Conservation (phyloP, 345 rosid genomes). For the Melaleuca alternifolia region DNA sequence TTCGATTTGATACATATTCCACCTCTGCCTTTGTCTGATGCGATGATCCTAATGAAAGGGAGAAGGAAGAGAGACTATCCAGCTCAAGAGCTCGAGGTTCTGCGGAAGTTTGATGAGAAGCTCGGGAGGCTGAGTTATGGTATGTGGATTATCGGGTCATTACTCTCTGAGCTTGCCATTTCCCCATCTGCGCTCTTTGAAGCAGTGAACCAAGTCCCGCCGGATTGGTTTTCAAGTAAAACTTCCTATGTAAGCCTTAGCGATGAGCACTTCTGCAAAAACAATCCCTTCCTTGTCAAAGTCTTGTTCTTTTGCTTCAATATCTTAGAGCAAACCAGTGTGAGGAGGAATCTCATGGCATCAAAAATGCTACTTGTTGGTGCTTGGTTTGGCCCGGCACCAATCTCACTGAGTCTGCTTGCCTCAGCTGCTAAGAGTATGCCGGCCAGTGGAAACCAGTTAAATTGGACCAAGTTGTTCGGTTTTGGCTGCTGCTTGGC, state of each 20-base stretch:
- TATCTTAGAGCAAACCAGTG: constrained; percentile 55
- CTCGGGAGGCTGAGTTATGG: constrained; percentile 71
- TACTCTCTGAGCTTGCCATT: constrained; percentile 65
- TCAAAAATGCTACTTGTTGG: constrained; percentile 74
- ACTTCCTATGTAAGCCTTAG: constrained; percentile 21
- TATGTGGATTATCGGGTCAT: constrained; percentile 58
- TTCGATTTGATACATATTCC: constrained; percentile 56
- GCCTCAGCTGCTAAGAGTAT: constrained; percentile 56
- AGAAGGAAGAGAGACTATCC: constrained; percentile 60
- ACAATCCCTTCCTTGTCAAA: constrained; percentile 58
- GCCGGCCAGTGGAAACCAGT: constrained; percentile 42
- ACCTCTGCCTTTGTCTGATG: constrained; percentile 48
- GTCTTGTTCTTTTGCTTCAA: constrained; percentile 43
- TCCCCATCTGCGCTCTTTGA: constrained; percentile 67
- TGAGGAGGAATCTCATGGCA: constrained; percentile 53
- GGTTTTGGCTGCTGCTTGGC: constrained; percentile 53
- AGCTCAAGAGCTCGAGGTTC: constrained; percentile 48
- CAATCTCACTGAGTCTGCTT: constrained; percentile 46
- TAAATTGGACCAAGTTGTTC: constrained; percentile 59
- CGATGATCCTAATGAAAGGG: constrained; percentile 59
- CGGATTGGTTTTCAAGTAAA: constrained; percentile 31
- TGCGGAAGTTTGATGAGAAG: constrained; percentile 58
- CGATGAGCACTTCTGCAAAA: constrained; percentile 66
- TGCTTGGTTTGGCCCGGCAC: constrained; percentile 85
- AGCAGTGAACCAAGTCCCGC: constrained; percentile 54